These are phyloP conservation scores for Gloeostereum incarnatum DNA, from an alignment of 768 basidiomycete genomes.

Conservation along the genomic window DNA sequence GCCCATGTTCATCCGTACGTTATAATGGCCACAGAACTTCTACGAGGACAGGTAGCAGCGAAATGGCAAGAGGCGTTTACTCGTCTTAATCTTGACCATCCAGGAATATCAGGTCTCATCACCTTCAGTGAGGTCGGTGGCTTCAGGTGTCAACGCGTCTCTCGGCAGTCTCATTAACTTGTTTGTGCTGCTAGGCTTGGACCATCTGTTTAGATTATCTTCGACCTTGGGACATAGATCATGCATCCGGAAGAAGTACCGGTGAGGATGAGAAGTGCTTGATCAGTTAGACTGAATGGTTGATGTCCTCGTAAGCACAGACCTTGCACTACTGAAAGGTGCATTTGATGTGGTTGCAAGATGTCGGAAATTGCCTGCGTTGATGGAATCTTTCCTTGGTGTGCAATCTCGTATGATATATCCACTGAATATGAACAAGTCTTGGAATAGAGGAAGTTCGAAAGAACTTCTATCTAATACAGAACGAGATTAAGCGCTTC, in stretches of 20 bases:
- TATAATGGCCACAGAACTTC: slow-evolving; percentile 55
- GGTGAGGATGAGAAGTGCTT: slow-evolving; percentile 14
- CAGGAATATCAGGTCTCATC: slow-evolving; percentile 58
- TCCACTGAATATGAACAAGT: not conserved
- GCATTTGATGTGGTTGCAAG: slow-evolving; percentile 54
- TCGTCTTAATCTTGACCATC: slow-evolving; percentile 48
- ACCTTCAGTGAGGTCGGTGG: slow-evolving; percentile 47
- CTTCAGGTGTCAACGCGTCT: not conserved
- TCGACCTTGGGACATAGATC: slow-evolving; percentile 42
- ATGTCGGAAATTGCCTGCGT: slow-evolving; percentile 47
- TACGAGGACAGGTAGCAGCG: slow-evolving; percentile 54
- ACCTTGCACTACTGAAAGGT: slow-evolving; percentile 37
- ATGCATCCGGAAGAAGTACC: slow-evolving; percentile 14
- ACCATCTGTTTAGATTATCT: slow-evolving; percentile 41
- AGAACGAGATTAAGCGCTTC: slow-evolving; percentile 45
- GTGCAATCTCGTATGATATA: slow-evolving; percentile 11
- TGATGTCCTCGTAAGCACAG: slow-evolving; percentile 17
- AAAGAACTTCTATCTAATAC: slow-evolving; percentile 47
- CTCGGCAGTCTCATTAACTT: not conserved
- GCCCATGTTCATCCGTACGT: too few relatives aligned
- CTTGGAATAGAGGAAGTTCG: slow-evolving; percentile 48
- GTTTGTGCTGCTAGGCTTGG: slow-evolving; percentile 45
- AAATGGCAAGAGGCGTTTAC: slow-evolving; percentile 68
- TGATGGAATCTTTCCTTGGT: slow-evolving; percentile 72
- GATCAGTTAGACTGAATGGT: slow-evolving; percentile 4